Base-by-base conservation (phyloP, 2,329 filamentous ascomycete species). In the Penicillium sp. region DNA sequence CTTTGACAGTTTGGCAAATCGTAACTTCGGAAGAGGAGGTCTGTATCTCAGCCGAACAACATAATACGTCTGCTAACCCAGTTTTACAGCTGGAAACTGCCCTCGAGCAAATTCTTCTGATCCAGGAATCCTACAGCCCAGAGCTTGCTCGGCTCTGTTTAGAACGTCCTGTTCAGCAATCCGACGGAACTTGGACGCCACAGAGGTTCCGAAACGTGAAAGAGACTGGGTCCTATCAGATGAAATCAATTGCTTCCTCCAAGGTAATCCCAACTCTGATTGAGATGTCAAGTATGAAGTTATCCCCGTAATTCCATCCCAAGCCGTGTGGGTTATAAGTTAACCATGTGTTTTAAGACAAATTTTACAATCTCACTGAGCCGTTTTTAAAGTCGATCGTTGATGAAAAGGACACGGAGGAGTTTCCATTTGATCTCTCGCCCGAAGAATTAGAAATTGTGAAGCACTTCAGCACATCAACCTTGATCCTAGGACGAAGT, bases 341-440 rank as follows among this genome's bases (percentile, higher is more conserved):
- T 52, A n/a, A 52, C 33, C 8, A 30, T 52, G 33, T 17, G 1
- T 31, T 8, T 19, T 4, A 11, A 68, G 66, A 63, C 38, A 71
- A 71, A 40, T 72, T 66, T 35, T 69, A 69, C 50, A 63, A 63
- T 8, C 59, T 72, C 22, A 70, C 69, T 0, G 64, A 63, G 12
- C 61, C 61, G 2, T 58, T 72, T 4, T 42, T 72, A 1, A 59
- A 58, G 4, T 63, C 60, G 2, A 56, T 70, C 17, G 7, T 61
- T 5, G 26, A 41, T 3, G 54, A 50, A 1, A 60, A 61, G 30
- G 37, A 57, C 8, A 35, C 17, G 0, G 66, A 64, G 1, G 69
- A 71, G 41, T 70, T 70, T 26, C 69, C 69, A 0, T 68, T 72
- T n/a, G 67, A 70, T 19, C 56, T 72, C 5, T 69, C 67, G 4